Evolutionary conservation across 2,329 filamentous ascomycete species (phyloP).

Genomic region (Curvularia hawaiiensis): DNA sequence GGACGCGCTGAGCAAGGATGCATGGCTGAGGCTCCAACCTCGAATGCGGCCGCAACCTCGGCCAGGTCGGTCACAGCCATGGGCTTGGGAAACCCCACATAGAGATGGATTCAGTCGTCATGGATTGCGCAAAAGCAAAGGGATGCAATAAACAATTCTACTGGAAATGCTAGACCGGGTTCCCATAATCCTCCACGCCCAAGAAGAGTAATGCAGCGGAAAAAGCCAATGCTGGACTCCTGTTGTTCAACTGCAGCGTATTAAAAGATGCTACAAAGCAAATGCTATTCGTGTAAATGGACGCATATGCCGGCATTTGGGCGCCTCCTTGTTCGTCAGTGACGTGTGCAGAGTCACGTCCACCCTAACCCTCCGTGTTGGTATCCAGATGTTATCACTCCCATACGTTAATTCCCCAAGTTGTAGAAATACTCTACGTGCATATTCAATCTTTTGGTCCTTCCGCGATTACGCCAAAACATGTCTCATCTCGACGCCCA

Average conservation of each 20-base stretch:
- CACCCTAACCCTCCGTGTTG: conserved; percentile 6
- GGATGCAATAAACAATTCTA: conserved; percentile 36
- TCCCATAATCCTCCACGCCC: conserved; percentile 34
- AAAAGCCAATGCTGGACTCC: conserved; percentile 27
- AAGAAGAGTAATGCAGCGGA: conserved; percentile 36
- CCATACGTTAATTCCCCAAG: conserved; percentile 8
- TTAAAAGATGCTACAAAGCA: conserved; percentile 27
- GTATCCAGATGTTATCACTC: conserved; percentile 8
- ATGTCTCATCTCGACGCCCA: background rate
- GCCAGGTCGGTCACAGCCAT: conserved; percentile 5
- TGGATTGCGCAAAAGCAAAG: conserved; percentile 4
- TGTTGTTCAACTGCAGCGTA: conserved; percentile 24
- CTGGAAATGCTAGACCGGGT: conserved; percentile 35
- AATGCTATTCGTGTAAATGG: conserved; percentile 21
- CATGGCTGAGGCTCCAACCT: conserved; percentile 16
- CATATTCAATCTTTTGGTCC: conserved; percentile 31
- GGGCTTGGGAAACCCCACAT: background rate
- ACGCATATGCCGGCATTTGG: conserved; percentile 22
- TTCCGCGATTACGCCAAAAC: conserved; percentile 31
- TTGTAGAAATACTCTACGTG: conserved; percentile 18
- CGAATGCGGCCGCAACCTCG: conserved; percentile 15
- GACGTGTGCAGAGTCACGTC: conserved; percentile 5
- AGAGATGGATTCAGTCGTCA: background rate
- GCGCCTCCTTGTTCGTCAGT: conserved; percentile 8
- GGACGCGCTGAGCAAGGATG: conserved; percentile 25